Evolutionary conservation across 345 rosid species (phyloP).

Genomic region (Raphanus sativus): DNA sequence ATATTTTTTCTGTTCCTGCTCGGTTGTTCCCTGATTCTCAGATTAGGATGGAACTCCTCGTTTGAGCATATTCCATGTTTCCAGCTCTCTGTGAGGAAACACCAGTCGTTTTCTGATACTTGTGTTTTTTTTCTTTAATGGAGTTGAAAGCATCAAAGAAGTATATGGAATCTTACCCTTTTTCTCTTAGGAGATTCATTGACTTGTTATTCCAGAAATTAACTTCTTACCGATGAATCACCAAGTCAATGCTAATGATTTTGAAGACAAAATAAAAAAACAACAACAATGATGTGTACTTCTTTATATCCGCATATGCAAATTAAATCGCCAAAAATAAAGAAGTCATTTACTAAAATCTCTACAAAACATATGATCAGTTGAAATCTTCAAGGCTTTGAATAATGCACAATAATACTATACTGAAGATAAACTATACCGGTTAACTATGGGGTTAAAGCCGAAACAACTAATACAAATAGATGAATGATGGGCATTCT

Average conservation of each 20-base stretch:
- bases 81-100: conserved; percentile 2
- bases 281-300: background rate
- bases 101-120: background rate
- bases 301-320: background rate
- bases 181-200: conserved; percentile 5
- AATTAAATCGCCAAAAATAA: background rate
- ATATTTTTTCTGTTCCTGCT: background rate
- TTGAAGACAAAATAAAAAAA: background rate
- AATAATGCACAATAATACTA: background rate
- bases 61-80: background rate
- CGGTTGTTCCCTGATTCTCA: background rate
- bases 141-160: background rate
- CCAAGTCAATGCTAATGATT: conserved; percentile 21
- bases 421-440: background rate
- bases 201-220: background rate
- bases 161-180: background rate
- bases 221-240: background rate
- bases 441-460: background rate
- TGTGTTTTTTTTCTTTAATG: background rate
- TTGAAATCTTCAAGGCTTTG: background rate
- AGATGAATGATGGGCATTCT: background rate
- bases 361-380: background rate
- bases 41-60: background rate
- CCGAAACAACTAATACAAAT: background rate
- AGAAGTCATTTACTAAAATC: background rate